Evolutionary conservation across 768 basidiomycete species (phyloP).

Genomic region (Macrolepiota dolichaula): DNA sequence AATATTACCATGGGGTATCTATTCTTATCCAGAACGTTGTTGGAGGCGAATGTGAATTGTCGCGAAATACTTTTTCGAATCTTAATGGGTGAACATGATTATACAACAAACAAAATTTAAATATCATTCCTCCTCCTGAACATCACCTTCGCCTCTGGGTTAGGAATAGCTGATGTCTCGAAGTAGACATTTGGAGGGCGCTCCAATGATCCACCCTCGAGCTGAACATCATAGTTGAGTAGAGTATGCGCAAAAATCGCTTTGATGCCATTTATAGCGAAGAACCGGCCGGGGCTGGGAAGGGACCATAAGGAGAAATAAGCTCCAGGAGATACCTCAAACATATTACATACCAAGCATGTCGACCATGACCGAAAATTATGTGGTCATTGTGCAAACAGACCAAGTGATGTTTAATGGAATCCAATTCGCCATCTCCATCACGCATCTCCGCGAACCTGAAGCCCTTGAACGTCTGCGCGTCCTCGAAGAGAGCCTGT

Average conservation of each 20-base stretch:
- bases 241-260: constrained; percentile 33
- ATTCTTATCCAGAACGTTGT: no score
- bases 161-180: not conserved
- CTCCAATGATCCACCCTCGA: constrained; percentile 6
- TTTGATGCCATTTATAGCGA: constrained; percentile 36
- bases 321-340: not conserved
- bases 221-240: constrained; percentile 34
- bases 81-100: not conserved
- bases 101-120: not conserved
- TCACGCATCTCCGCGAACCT: constrained; percentile 29
- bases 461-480: constrained; percentile 32
- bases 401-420: constrained; percentile 30
- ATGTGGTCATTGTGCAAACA: constrained; percentile 28
- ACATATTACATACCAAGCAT: constrained; percentile 23
- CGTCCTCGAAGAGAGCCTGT: constrained; percentile 23
- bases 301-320: not conserved
- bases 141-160: constrained; percentile 4
- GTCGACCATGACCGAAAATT: constrained; percentile 34
- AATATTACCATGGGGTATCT: no score
- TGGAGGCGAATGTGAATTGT: no score
- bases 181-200: not conserved
- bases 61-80: no score
- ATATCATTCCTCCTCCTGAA: not conserved
- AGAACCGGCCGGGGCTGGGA: constrained; percentile 37
- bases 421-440: constrained; percentile 10